Evolutionary conservation across 495 filamentous ascomycete genomes (phyloP).

Genomic region (Hypomontagnella submonticulosa): DNA sequence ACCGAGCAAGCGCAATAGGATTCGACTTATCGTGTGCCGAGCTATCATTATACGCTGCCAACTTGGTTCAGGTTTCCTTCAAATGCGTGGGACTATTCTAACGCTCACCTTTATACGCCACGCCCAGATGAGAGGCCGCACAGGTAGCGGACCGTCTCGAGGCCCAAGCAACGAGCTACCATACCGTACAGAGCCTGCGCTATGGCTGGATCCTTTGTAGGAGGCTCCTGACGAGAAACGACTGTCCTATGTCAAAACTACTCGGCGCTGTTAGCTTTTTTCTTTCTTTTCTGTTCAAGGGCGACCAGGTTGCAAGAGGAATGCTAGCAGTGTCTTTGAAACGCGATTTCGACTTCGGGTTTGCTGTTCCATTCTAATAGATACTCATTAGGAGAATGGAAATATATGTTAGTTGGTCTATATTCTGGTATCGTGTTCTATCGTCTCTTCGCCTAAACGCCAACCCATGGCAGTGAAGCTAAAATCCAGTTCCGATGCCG

Average conservation of each 20-base stretch:
- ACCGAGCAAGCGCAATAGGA: slow-evolving; percentile 38
- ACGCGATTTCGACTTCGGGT: not conserved
- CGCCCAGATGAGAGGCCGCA: not conserved
- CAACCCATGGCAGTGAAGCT: slow-evolving; percentile 2
- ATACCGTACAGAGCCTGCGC: not conserved
- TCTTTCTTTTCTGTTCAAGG: too few species aligned
- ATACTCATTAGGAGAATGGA: not conserved
- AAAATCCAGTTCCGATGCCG: not conserved
- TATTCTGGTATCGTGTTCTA: slow-evolving; percentile 26
- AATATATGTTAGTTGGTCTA: slow-evolving; percentile 2
- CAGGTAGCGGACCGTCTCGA: not conserved
- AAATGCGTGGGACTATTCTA: not conserved
- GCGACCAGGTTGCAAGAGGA: not conserved
- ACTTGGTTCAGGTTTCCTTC: not conserved
- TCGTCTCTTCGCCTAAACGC: slow-evolving; percentile 7
- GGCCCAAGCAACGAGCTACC: not conserved
- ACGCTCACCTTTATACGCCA: not conserved
- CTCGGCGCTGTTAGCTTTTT: not conserved
- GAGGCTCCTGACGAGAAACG: slow-evolving; percentile 4
- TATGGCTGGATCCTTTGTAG: not conserved
- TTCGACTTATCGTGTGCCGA: slow-evolving; percentile 16
- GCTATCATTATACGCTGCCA: not conserved
- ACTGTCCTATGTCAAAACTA: slow-evolving; percentile 3
- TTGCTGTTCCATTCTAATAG: slow-evolving; percentile 6
- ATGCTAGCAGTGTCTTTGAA: not conserved